Percentiles rank a stretch among this genome's conserved stretches.
These are phyloP conservation scores for Theileria orientalis DNA, from an alignment of 169 alveolate genomes.

Conservation along the genomic window DNA sequence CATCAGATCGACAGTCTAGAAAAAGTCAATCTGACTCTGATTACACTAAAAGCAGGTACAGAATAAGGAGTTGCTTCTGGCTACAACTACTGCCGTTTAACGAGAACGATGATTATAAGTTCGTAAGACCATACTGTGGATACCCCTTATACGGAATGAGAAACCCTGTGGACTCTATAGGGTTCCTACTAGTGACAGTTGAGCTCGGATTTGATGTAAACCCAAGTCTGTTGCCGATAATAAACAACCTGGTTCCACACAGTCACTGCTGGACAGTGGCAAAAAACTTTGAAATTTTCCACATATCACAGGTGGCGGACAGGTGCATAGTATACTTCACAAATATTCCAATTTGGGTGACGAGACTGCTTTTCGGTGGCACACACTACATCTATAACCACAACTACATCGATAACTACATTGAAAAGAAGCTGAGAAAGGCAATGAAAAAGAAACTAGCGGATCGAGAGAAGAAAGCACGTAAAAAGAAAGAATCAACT, in stretches of 20 bases:
- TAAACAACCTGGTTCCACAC: conserved; percentile 61
- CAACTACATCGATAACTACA: not conserved
- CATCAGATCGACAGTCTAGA: not conserved
- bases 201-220: conserved; percentile 49
- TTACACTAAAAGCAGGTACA: not conserved
- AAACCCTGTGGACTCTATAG: conserved; percentile 66
- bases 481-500: not conserved
- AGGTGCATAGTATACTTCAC: conserved; percentile 8
- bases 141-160: conserved; percentile 75
- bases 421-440: not conserved
- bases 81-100: conserved; percentile 58
- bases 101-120: conserved; percentile 67
- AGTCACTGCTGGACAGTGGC: conserved; percentile 64
- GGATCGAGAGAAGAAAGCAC: too few relatives aligned
- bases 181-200: conserved; percentile 65
- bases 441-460: not conserved
- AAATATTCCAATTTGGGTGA: conserved; percentile 47
- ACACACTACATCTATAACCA: not conserved
- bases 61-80: conserved; percentile 20
- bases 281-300: conserved; percentile 66
- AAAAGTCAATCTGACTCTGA: not conserved
- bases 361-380: conserved; percentile 30
- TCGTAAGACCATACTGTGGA: conserved; percentile 70
- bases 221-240: conserved; percentile 59
- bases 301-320: conserved; percentile 23